Conservation (phyloP, 2,329 filamentous ascomycete genomes). For the Chlorencoelia australis region DNA sequence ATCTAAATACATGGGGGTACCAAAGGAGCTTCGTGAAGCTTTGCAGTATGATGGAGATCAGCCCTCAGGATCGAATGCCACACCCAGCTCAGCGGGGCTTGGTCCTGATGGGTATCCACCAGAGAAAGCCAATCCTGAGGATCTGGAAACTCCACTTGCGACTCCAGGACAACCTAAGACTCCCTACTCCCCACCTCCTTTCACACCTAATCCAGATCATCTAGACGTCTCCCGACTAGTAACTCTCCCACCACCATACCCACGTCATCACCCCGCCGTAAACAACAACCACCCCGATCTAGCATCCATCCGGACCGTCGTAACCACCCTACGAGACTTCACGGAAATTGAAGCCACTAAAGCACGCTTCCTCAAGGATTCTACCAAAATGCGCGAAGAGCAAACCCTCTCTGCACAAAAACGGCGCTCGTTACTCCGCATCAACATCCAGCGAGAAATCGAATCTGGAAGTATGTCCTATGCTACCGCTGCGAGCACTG, state of each 20-base stretch:
- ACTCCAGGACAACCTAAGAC: constrained; percentile 22
- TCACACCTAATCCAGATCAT: constrained; percentile 40
- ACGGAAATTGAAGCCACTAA: constrained; percentile 62
- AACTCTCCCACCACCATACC: constrained; percentile 87
- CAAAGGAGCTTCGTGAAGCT: constrained; percentile 61
- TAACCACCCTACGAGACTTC: constrained; percentile 65
- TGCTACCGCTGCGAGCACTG: constrained; percentile 71
- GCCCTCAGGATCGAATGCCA: constrained; percentile 13
- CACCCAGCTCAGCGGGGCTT: constrained; percentile 20
- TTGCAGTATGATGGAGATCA: constrained; percentile 49
- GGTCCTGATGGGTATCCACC: constrained; percentile 47
- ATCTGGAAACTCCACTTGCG: too few relatives aligned
- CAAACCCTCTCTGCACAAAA: constrained; percentile 39
- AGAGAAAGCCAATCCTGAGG: constrained; percentile 54
- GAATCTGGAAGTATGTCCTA: constrained; percentile 70
- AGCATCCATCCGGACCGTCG: constrained; percentile 61
- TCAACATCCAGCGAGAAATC: constrained; percentile 71
- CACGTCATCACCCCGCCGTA: constrained; percentile 86
- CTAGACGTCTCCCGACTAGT: constrained; percentile 87
- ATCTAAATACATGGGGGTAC: constrained; percentile 93
- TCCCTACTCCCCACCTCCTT: constrained; percentile 24
- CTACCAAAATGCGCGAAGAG: constrained; percentile 48
- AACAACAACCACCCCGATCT: constrained; percentile 93
- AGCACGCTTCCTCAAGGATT: constrained; percentile 46
- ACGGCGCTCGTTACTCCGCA: constrained; percentile 54